A percentile compares a stretch with the other conserved stretches of the same genome.
These are phyloP conservation scores for Fomitopsis pinicola DNA, from an alignment of 1,284 basidiomycete genomes.

Conservation along the genomic window DNA sequence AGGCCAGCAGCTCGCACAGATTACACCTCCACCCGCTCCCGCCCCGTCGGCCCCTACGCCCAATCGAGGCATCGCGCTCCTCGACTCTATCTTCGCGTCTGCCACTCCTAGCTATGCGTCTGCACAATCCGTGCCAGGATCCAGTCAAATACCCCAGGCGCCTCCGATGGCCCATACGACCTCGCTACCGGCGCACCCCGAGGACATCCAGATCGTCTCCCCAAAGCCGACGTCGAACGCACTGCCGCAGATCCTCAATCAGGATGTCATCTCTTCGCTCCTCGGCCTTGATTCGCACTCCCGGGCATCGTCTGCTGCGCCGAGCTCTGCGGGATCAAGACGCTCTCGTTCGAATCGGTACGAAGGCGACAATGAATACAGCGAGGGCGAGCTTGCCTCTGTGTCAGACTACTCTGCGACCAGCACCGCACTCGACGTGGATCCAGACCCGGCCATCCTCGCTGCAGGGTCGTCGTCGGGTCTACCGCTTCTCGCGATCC, in stretches of 20 bases:
- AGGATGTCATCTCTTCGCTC: conserved; percentile 58
- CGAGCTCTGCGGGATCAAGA: conserved; percentile 33
- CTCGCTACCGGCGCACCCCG: conserved; percentile 23
- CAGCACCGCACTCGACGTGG: conserved; percentile 38
- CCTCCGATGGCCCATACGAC: background rate
- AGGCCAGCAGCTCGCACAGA: conserved; percentile 1
- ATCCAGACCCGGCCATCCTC: conserved; percentile 24
- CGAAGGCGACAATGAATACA: conserved; percentile 50
- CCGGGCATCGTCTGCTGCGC: conserved; percentile 48
- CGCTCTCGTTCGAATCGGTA: conserved; percentile 42
- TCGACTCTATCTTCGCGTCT: conserved; percentile 52
- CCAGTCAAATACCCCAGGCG: conserved; percentile 2
- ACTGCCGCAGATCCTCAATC: conserved; percentile 54
- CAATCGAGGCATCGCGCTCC: conserved; percentile 37
- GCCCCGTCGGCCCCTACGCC: conserved; percentile 8
- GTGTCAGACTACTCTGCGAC: conserved; percentile 38
- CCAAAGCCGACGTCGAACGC: conserved; percentile 42
- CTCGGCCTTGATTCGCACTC: conserved; percentile 44
- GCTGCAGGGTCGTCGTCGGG: conserved; percentile 27
- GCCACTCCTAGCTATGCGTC: conserved; percentile 25
- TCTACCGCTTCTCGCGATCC: conserved; percentile 17
- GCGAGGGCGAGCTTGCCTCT: conserved; percentile 28
- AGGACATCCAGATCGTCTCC: conserved; percentile 31
- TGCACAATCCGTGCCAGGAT: conserved; percentile 4
- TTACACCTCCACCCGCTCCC: background rate